Evolutionary conservation across 345 rosid species (phyloP).

Genomic region (Ceriops zippeliana): DNA sequence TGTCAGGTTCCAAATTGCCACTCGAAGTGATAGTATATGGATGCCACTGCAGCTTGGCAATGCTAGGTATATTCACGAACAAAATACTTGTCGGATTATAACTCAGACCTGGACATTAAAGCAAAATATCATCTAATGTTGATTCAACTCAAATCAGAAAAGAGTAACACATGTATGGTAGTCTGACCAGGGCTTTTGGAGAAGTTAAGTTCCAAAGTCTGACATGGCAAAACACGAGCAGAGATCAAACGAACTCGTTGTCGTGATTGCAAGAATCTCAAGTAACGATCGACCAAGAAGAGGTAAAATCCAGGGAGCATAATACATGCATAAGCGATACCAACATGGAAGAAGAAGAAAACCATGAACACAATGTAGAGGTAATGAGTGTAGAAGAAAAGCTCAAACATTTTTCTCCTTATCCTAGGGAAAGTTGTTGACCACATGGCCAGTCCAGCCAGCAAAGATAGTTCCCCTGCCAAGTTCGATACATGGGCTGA

Average conservation of each 20-base stretch:
- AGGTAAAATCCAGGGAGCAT: conserved; percentile 81
- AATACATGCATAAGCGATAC: conserved; percentile 44
- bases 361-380: conserved; percentile 62
- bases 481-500: conserved; percentile 43
- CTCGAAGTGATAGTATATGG: conserved; percentile 76
- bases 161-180: too few species aligned
- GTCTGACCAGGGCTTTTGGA: conserved; percentile 49
- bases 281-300: conserved; percentile 70
- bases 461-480: conserved; percentile 66
- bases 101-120: conserved; percentile 40
- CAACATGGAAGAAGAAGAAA: conserved; percentile 66
- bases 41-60: conserved; percentile 91
- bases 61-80: conserved; percentile 66
- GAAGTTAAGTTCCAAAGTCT: conserved; percentile 67
- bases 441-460: conserved; percentile 62
- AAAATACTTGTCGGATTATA: conserved; percentile 69
- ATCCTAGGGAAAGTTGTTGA: conserved; percentile 55
- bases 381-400: conserved; percentile 74
- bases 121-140: neutral
- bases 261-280: conserved; percentile 72
- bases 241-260: conserved; percentile 46
- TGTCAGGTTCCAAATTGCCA: conserved; percentile 61
- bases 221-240: conserved; percentile 61
- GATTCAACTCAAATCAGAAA: neutral
- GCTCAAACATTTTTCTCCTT: conserved; percentile 62